These are phyloP conservation scores for Citrus hindsii DNA, from an alignment of 345 rosid species.

Conservation along the genomic window DNA sequence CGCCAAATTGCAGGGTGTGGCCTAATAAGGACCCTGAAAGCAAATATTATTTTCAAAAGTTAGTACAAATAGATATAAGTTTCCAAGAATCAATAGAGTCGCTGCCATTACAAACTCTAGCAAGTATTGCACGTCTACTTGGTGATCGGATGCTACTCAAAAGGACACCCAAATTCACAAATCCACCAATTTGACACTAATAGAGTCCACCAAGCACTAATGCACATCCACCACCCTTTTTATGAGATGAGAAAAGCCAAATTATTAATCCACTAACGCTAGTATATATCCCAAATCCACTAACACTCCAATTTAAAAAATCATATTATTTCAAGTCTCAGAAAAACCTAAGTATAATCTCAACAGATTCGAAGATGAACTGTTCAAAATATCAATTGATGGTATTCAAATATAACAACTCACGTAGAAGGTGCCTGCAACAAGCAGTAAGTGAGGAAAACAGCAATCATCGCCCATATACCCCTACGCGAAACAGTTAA, in stretches of 20 bases:
- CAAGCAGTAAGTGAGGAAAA: constrained; percentile 94
- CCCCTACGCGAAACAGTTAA: constrained; percentile 58
- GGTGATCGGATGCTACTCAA: background rate
- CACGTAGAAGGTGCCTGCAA: constrained; percentile 99
- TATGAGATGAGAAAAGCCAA: background rate
- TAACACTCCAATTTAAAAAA: background rate
- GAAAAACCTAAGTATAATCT: background rate
- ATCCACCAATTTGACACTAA: background rate
- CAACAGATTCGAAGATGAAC: background rate
- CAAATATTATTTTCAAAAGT: background rate
- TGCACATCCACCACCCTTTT: background rate
- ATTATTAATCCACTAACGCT: background rate
- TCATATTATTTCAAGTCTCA: background rate
- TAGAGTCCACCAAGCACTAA: background rate
- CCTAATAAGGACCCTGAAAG: constrained; percentile 76
- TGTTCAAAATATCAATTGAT: background rate
- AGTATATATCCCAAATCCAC: background rate
- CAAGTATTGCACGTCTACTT: background rate
- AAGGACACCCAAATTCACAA: background rate
- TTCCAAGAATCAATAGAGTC: background rate
- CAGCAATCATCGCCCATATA: constrained; percentile 96
- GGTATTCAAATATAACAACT: constrained; percentile 18
- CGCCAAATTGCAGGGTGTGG: constrained; percentile 99
- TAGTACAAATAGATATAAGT: background rate
- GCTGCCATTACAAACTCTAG: background rate